Conservation (phyloP, 116 monocot genomes). For the Phalaenopsis hybrid region DNA sequence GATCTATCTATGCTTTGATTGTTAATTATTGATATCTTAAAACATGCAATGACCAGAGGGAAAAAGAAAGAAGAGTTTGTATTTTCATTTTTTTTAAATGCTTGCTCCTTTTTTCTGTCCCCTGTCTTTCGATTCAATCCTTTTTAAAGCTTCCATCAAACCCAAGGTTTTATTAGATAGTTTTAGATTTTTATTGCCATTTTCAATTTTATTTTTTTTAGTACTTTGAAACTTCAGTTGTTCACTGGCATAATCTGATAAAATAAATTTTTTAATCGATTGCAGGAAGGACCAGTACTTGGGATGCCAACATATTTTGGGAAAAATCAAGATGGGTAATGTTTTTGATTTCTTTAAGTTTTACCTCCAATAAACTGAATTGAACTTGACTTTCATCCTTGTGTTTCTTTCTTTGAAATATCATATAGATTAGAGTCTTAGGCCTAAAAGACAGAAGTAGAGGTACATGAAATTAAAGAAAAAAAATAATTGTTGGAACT, state of each 20-base stretch:
- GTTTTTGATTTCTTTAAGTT: not conserved
- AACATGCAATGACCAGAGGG: not conserved
- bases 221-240: not conserved
- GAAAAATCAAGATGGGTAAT: constrained; percentile 60
- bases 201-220: not conserved
- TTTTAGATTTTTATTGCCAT: not conserved
- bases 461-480: no score
- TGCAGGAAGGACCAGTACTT: constrained; percentile 73
- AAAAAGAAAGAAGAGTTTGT: no score
- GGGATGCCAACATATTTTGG: constrained; percentile 63
- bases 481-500: no score
- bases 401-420: not conserved
- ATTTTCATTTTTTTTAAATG: no score
- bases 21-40: not conserved
- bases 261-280: constrained; percentile 7
- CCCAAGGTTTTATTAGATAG: no score
- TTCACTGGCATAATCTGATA: not conserved
- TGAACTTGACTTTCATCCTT: not conserved
- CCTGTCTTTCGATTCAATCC: no score
- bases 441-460: not conserved
- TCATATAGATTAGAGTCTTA: not conserved
- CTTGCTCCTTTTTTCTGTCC: no score
- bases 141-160: no score
- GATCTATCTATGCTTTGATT: not conserved
- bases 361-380: not conserved